Evolutionary conservation across 176 grass and related monocot genomes (phyloP).

Genomic region (Leersia perrieri): DNA sequence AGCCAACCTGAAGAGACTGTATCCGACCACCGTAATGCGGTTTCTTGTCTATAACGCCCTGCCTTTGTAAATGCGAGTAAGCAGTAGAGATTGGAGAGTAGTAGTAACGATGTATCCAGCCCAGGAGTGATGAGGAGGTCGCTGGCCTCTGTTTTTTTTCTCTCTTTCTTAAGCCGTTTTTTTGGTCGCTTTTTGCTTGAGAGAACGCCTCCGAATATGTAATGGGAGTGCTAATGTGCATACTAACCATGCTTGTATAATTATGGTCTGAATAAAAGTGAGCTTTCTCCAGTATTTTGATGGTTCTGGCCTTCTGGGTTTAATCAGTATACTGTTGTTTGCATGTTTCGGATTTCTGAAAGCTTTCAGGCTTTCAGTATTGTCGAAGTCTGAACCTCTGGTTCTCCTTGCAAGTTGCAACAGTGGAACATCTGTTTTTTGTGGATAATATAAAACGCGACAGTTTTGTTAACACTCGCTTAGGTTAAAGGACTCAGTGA

Average conservation of each 20-base stretch:
- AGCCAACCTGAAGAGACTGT: conserved; percentile 26
- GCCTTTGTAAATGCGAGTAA: conserved; percentile 22
- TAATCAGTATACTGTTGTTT: background rate
- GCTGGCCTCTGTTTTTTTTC: background rate
- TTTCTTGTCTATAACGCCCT: background rate
- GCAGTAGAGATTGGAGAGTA: background rate
- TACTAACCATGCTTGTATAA: conserved; percentile 28
- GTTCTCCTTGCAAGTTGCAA: background rate
- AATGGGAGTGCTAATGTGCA: background rate
- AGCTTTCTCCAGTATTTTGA: background rate
- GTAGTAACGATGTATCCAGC: conserved; percentile 1
- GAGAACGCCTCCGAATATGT: background rate
- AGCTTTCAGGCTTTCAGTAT: background rate
- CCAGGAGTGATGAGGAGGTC: background rate
- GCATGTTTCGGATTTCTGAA: background rate
- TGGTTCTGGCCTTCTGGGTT: background rate
- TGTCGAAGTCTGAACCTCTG: background rate
- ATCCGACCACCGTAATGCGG: background rate
- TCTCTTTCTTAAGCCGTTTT: background rate
- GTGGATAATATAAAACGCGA: background rate
- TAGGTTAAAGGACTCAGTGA: background rate
- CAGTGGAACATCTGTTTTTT: background rate
- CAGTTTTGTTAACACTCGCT: background rate
- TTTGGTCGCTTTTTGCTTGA: conserved; percentile 20
- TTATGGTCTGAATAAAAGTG: background rate